Evolutionary conservation across 2,329 filamentous ascomycete genomes (phyloP), one percentile per base, ranked within the genome.

Genomic region (Colletotrichum horii): DNA sequence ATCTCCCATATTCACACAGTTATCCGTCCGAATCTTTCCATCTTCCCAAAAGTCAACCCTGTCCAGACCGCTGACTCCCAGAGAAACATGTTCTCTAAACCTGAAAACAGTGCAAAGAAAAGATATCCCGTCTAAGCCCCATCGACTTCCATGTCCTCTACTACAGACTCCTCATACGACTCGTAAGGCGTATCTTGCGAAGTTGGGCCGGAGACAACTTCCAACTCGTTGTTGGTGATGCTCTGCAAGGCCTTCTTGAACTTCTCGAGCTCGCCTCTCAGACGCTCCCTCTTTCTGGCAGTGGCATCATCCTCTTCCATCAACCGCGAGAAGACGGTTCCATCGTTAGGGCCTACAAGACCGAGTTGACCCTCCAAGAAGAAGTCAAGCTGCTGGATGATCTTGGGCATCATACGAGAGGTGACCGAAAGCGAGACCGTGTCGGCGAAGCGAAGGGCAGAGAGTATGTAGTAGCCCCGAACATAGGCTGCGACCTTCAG

Each of bases 381-480:
- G 5, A 77, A 81, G 3, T 86, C 84, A 5, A 89, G 83, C 9
- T 83, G 78, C 3, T 79, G 75, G 11, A 85, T 82, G 8, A 90
- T 84, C 4, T 83, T 81, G 0, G 89, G 88, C 8, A 91, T 84
- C 80, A 90, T 85, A 6, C 88, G 86, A 12, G 87, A 88, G 14
- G 88, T 85, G 70, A 90, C 82, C 64, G 87, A 84, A 28, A 90
- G 85, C 2, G 86, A 83, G 8, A 88, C 84, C 3, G 84, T 82
- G 71, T 96, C 93, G 1, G 91, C 87, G 78, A 95, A 94, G 2
- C 93, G 89, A 38, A 88, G 84, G 0, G 91, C 89, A 0, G 94
- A 93, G 6, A 93, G 89, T 62, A 91, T 87, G 80, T 96, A 96
- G 81, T 95, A 96, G 0, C 90, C 93, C 0, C 93, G 87, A 60